Base-by-base conservation (phyloP, 352 stramenopile species). In the Phytophthora litchii region DNA sequence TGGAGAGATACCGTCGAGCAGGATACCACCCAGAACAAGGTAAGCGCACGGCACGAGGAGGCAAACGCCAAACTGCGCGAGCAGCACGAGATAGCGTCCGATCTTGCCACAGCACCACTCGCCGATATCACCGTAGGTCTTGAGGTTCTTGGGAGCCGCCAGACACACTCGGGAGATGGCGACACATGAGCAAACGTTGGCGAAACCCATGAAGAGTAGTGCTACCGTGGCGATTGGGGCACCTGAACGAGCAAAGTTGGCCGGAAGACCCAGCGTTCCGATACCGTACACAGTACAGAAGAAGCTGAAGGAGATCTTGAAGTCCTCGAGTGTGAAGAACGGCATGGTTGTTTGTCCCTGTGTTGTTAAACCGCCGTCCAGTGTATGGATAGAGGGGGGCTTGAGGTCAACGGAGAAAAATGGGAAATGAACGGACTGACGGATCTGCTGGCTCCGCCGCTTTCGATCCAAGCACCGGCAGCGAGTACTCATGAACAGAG, bases 241-340 rank as follows among this genome's bases (percentile, higher is more conserved):
- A 0, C 79, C 79, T 3, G 79, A 80, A 16, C 79, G 79, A 13
- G 79, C 70, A 50, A 84, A 89, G 52, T 87, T 89, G 48, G 72
- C 77, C 12, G 80, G 78, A 10, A 89, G 61, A 27, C 78, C 75
- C 3, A 89, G 70, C 31, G 80, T 88, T 20, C 80, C 80, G 44
- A 89, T 86, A 42, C 79, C 79, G 37, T 84, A 89, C 25, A 89
- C 75, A 36, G 69, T 80, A 54, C 79, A 89, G 60, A 84, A 81
- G 66, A 84, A 80, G 58, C 78, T 84, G 60, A 84, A 84, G 37
- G 64, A 64, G 47, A 82, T 86, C 52, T 89, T 89, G 40, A 79
- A 44, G 54, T 88, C 78, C 35, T 89, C 79, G 29, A 34, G 29
- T 34, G 29, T 34, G 29, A 34, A 34, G 55, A 70, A 75, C 49